phyloP scores from a whole-genome alignment of 192 early-diverging fungal genomes.

The Nowakowskiella sp. region DNA sequence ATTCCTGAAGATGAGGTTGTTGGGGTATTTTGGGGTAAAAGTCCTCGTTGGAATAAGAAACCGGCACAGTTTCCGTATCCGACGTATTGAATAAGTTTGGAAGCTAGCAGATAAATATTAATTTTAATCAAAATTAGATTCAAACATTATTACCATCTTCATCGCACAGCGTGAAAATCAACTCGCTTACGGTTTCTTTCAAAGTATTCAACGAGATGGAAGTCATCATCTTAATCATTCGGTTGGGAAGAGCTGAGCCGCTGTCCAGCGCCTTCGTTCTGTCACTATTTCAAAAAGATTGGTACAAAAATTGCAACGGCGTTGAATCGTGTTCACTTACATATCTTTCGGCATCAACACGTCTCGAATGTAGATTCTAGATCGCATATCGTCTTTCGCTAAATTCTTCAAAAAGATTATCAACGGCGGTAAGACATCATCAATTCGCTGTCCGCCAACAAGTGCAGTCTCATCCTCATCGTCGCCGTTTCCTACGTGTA shows the following conservation, averaged over 20 bases:
- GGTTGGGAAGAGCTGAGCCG: slow-evolving; percentile 49
- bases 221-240: slow-evolving; percentile 64
- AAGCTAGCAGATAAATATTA: slow-evolving; percentile 33
- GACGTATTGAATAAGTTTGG: slow-evolving; percentile 54
- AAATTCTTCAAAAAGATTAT: slow-evolving; percentile 55
- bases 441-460: slow-evolving; percentile 34
- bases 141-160: slow-evolving; percentile 47
- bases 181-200: slow-evolving; percentile 50
- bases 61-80: slow-evolving; percentile 95
- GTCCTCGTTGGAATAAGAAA: slow-evolving; percentile 67
- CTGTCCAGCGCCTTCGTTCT: slow-evolving; percentile 60
- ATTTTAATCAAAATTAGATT: background rate
- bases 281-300: slow-evolving; percentile 42
- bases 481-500: slow-evolving; percentile 29
- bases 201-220: slow-evolving; percentile 50
- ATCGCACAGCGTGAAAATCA: slow-evolving; percentile 62
- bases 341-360: slow-evolving; percentile 58
- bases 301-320: background rate
- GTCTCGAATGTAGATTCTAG: slow-evolving; percentile 30
- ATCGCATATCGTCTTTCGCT: slow-evolving; percentile 37
- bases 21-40: slow-evolving; percentile 44
- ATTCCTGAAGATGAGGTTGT: slow-evolving; percentile 15
- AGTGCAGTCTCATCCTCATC: slow-evolving; percentile 30
- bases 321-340: slow-evolving; percentile 30
- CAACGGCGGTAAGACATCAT: slow-evolving; percentile 62